Conservation (phyloP, 768 basidiomycete species). For the Boletus rubroflammeus region DNA sequence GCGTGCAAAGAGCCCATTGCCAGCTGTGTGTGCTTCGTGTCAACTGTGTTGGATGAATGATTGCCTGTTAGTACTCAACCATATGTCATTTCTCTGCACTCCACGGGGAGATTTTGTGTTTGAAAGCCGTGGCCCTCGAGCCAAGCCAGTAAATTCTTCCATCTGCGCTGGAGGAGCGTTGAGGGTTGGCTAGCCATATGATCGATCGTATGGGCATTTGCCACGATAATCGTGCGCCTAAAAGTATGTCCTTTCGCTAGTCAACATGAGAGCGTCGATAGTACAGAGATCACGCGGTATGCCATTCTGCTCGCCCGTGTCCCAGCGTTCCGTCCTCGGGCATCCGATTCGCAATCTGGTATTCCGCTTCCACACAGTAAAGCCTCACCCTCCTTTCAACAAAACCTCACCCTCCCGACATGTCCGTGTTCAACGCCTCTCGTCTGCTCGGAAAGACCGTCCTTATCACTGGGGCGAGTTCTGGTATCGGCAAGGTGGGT, state of each 20-base stretch:
- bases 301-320: neutral
- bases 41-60: neutral
- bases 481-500: constrained; percentile 86
- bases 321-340: constrained; percentile 1
- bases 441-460: constrained; percentile 82
- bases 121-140: constrained; percentile 47
- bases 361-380: neutral
- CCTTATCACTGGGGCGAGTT: constrained; percentile 85
- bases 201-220: neutral
- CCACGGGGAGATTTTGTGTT: constrained; percentile 43
- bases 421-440: constrained; percentile 81
- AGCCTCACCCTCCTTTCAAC: neutral
- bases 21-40: constrained; percentile 36
- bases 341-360: neutral
- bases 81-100: constrained; percentile 45
- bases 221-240: neutral
- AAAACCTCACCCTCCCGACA: constrained; percentile 27
- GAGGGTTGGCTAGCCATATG: constrained; percentile 7
- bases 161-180: constrained; percentile 24
- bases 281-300: constrained; percentile 3
- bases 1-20: constrained; percentile 65
- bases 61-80: constrained; percentile 41
- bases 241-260: too few species aligned
- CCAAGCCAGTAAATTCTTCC: constrained; percentile 53
- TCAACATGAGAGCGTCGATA: neutral